Conservation (phyloP, 768 basidiomycete species). For the Tremella fuciformis region DNA sequence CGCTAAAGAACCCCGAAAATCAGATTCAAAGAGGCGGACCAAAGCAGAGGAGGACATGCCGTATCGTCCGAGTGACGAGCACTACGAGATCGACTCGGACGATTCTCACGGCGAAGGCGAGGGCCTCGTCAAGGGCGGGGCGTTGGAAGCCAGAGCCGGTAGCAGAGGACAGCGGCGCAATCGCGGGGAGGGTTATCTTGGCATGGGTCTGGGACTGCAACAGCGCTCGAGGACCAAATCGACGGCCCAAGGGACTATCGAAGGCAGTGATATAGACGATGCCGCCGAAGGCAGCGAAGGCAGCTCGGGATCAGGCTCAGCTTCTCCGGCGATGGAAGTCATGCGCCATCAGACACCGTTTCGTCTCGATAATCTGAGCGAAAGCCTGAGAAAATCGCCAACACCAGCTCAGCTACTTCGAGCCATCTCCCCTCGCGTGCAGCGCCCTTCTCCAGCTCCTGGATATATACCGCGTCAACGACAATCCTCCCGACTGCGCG, state of each 20-base stretch:
- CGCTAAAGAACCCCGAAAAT: conserved; percentile 17
- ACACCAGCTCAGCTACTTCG: conserved; percentile 37
- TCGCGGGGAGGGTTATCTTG: conserved; percentile 44
- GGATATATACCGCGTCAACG: conserved; percentile 24
- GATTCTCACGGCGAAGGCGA: conserved; percentile 42
- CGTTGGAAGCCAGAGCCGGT: conserved; percentile 33
- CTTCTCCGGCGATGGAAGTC: neutral
- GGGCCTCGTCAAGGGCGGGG: conserved; percentile 36
- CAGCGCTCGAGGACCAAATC: conserved; percentile 28
- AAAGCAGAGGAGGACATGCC: conserved; percentile 38
- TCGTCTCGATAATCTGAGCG: conserved; percentile 6
- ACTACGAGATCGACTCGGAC: conserved; percentile 28
- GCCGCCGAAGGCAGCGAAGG: conserved; percentile 15
- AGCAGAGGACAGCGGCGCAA: conserved; percentile 40
- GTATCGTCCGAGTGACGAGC: conserved; percentile 43
- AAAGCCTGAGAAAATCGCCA: conserved; percentile 27
- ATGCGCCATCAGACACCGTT: conserved; percentile 16
- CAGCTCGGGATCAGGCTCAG: conserved; percentile 12
- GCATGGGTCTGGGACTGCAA: conserved; percentile 42
- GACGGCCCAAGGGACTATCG: conserved; percentile 10
- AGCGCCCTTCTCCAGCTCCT: conserved; percentile 28
- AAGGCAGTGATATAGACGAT: conserved; percentile 17
- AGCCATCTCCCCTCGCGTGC: conserved; percentile 28
- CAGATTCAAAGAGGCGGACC: conserved; percentile 24
- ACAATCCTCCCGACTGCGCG: conserved; percentile 28